Conservation (phyloP, 2,329 filamentous ascomycete species). For the Zymoseptoria passerinii region DNA sequence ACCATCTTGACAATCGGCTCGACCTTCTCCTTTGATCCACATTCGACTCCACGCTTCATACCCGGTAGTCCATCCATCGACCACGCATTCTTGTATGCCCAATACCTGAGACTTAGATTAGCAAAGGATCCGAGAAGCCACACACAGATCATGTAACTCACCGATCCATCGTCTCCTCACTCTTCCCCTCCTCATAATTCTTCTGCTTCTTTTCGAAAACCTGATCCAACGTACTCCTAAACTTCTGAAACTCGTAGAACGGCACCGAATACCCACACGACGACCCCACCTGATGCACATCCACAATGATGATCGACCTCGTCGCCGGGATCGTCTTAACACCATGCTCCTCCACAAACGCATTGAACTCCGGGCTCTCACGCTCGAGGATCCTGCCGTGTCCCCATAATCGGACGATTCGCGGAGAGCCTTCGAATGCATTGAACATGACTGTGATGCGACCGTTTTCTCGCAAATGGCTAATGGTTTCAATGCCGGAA, state of each 20-base stretch:
- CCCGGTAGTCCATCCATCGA: constrained; percentile 39
- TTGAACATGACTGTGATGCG: constrained; percentile 37
- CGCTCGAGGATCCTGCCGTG: constrained; percentile 32
- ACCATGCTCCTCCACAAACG: constrained; percentile 29
- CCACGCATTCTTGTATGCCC: constrained; percentile 38
- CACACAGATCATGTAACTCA: constrained; percentile 6
- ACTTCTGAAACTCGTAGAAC: constrained; percentile 37
- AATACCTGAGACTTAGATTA: constrained; percentile 28
- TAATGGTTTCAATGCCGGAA: constrained; percentile 37
- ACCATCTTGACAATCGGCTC: constrained; percentile 39
- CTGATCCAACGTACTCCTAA: constrained; percentile 34
- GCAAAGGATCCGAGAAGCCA: not conserved
- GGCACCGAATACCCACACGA: constrained; percentile 39
- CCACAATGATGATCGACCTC: constrained; percentile 34
- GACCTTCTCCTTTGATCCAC: constrained; percentile 30
- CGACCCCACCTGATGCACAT: constrained; percentile 38
- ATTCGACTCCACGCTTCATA: constrained; percentile 33
- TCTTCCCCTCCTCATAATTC: constrained; percentile 30
- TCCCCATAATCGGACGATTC: constrained; percentile 39
- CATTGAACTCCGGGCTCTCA: constrained; percentile 26
- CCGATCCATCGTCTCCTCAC: constrained; percentile 35
- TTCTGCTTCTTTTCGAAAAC: constrained; percentile 34
- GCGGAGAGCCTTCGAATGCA: constrained; percentile 35
- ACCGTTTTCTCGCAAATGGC: constrained; percentile 39
- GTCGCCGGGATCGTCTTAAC: constrained; percentile 32